Evolutionary conservation across 2,329 filamentous ascomycete species (phyloP), one percentile per base, ranked within the genome.

Genomic region (Thielaviopsis punctulata): DNA sequence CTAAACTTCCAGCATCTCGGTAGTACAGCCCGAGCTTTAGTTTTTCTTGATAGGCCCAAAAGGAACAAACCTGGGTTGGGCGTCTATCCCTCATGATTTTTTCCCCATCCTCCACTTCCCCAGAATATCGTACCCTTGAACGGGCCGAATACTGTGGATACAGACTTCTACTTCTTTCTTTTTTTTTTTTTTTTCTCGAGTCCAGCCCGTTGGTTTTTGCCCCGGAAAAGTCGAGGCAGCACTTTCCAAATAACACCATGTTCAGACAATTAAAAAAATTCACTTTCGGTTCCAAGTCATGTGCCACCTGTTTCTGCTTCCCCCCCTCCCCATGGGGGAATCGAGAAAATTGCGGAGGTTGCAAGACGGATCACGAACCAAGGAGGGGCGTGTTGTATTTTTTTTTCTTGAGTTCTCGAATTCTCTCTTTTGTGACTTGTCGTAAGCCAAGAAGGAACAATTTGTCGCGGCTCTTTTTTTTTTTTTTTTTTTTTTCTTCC

Each of bases 61-160:
- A 8, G 2, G 27, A 33, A 8, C 27, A 33, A 10, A 4, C 9
- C 27, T 33, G 27, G 27, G 9, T 33, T 33, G 27, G 27, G 27
- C 27, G 27, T 33, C 27, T 33, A 33, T 33, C 27, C 27, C 27
- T 33, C 27, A 8, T 33, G n/a, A n/a, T 33, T 33, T 33, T 27
- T 27, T 27, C 25, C 6, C 25, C 25, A 4, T 33, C 15, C 27
- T 10, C 27, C 27, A 33, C 27, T 33, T 33, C 15, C 9, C 18
- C 8, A 36, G 22, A n/a, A 15, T 8, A 12, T 21, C 24, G 21
- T 10, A n/a, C 12, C 30, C 47, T 39, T 41, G 47, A 24, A 49
- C 47, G 47, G 47, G 30, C 47, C 47, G 47, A 49, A 49, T 49
- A 23, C 27, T 7, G 30, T 46, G 44, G 23, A 18, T 46, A 24